A percentile compares a stretch with the other conserved stretches of the same genome.
Conservation (phyloP, 176 grass and related monocot genomes). For the Triticum timopheevii region DNA sequence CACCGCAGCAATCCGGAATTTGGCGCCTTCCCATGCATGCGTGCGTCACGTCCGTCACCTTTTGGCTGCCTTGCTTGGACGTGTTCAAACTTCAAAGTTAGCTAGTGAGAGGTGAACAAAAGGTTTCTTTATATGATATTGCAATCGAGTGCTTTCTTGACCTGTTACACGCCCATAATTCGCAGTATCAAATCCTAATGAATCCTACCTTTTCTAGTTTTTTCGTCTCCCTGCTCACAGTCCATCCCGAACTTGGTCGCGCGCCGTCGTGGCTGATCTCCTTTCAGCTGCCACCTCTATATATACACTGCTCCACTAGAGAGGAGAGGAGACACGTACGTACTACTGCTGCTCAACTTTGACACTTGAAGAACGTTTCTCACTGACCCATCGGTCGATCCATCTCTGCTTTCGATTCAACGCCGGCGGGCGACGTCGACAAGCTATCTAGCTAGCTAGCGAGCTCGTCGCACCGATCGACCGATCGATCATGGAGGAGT, state of each 20-base stretch:
- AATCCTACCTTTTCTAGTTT: background rate
- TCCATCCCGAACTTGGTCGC: background rate
- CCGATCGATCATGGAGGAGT: constrained; percentile 26
- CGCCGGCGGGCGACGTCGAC: background rate
- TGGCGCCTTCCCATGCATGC: constrained; percentile 9
- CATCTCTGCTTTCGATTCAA: background rate
- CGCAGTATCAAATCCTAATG: background rate
- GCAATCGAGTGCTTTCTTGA: constrained; percentile 41
- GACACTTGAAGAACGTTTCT: background rate
- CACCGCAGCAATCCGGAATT: constrained; percentile 1
- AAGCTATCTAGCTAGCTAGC: background rate
- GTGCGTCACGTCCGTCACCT: constrained; percentile 7
- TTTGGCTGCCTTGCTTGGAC: constrained; percentile 15
- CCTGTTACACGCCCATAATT: constrained; percentile 14
- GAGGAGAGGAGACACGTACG: background rate
- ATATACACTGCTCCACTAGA: background rate
- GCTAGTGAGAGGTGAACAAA: background rate
- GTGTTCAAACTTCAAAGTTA: constrained; percentile 27
- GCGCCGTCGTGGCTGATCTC: background rate
- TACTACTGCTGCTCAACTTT: background rate
- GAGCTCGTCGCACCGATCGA: background rate
- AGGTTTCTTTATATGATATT: constrained; percentile 13
- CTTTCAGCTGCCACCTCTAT: constrained; percentile 8
- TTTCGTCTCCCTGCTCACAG: background rate
- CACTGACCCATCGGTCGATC: background rate